These are phyloP conservation scores for Pelargonium fulgidum DNA, from an alignment of 441 rosid genomes.

Conservation along the genomic window DNA sequence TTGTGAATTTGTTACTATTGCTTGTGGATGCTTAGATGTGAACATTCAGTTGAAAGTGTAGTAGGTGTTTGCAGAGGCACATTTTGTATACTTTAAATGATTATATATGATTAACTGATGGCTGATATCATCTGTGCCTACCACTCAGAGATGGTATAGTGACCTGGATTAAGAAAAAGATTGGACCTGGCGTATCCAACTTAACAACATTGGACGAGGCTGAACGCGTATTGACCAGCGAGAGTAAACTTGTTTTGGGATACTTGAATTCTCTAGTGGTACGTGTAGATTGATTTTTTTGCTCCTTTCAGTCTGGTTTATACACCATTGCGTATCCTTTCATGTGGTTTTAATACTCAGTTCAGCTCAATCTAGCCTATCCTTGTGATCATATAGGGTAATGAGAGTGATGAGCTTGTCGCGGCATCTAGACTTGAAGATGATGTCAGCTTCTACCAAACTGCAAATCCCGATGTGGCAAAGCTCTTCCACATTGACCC, in stretches of 20 bases:
- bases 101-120: not conserved
- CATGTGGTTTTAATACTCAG: not conserved
- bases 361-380: not conserved
- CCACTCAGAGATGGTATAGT: slow-evolving; percentile 31
- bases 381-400: slow-evolving; percentile 40
- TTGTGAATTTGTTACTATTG: not conserved
- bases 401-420: slow-evolving; percentile 69
- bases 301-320: not conserved
- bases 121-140: not conserved
- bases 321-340: not conserved
- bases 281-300: slow-evolving; percentile 18
- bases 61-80: not conserved
- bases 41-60: not conserved
- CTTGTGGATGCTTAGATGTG: not conserved
- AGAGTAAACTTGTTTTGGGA: slow-evolving; percentile 70
- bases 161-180: slow-evolving; percentile 94
- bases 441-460: slow-evolving; percentile 86
- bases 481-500: slow-evolving; percentile 79
- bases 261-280: slow-evolving; percentile 82
- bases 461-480: slow-evolving; percentile 80
- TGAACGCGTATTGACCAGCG: slow-evolving; percentile 68
- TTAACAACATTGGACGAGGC: slow-evolving; percentile 78
- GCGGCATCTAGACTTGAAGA: slow-evolving; percentile 88
- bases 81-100: not conserved
- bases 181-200: slow-evolving; percentile 74